Base-by-base conservation (phyloP, 208 protist genomes). In the Herpetomonas tarakana region DNA sequence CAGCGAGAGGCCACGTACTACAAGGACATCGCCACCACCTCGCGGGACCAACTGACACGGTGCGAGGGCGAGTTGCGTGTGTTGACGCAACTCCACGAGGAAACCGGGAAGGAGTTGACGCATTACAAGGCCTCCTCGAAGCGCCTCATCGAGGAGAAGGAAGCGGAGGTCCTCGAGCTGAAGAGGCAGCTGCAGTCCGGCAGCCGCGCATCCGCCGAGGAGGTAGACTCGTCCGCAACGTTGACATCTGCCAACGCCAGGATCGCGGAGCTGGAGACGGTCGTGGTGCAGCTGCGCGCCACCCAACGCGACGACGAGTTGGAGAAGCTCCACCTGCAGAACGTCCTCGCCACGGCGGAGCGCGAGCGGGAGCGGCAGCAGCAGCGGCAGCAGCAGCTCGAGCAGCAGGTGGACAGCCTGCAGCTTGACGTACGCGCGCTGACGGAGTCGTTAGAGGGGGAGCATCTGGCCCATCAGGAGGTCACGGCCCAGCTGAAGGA, bases 381-480 rank as follows among this genome's bases (percentile, higher is more conserved):
- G 16, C 47, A 62, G 1, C 51, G 27, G 50, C 55, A 67, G n/a
- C 64, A 53, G 0, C 47, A 49, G 12, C 16, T 39, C 2, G 29
- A 59, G 53, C 50, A 51, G 38, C 68, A 63, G 49, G 51, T 71
- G 3, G 69, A 71, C 18, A 45, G 52, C 24, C 25, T 83, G 41
- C 57, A 59, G 44, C 51, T 78, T 16, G 80, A 80, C 27, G 21
- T 79, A 14, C 57, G 58, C 51, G 54, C 65, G 0, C 54, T 51
- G 12, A 67, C 58, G 41, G 81, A 88, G 62, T 73, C 74, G 7
- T 62, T 90, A 19, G 76, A 86, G 16, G 79, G 78, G 31, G 83
- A 83, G 41, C 58, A 62, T 3, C n/a, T 59, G 2, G 35, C 35
- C 9, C 35, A 41, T 41, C 35, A 41, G 35, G 35, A 41, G 35